Base-by-base conservation (phyloP, 495 filamentous ascomycete genomes). In the Melanomma pulvis-pyrius region DNA sequence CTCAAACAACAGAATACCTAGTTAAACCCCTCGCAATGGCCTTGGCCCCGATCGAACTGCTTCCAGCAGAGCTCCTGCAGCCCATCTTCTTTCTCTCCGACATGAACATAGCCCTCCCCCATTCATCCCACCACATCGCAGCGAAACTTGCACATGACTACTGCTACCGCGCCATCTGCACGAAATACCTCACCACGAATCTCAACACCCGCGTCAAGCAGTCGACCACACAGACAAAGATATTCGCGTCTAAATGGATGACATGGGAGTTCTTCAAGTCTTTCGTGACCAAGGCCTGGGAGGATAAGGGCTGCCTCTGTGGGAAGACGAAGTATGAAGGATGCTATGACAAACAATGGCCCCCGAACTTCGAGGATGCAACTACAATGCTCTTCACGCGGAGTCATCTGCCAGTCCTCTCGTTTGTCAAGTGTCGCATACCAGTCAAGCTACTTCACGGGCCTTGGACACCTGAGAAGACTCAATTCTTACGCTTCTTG, bases 11-110 rank as follows among this genome's bases (percentile, higher is more conserved):
- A 47, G 21, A 11, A 59, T 25, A n/a, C n/a, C 19, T 39, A 21
- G 30, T 7, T 5, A 25, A 21, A 9, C 15, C 9, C 28, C 17
- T 22, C 63, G 48, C 24, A 9, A 62, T 63, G 59, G 5, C 28
- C 22, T 54, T 71, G 1, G 28, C 63, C 8, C 68, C 68, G 6
- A 44, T 71, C 46, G 68, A 71, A 32, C 48, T 13, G 4, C 68
- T 71, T 22, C 68, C 68, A 2, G 13, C 53, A 21, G 68, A 71
- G 48, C 63, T 71, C 52, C 25, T 71, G 30, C 63, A 71, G 36
- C 51, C 49, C 32, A 71, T 71, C 57, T 71, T 67, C 59, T 22
- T 59, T 22, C 44, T 41, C 34, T 71, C 68, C 11, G 63, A 28
- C 24, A 30, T 19, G n/a, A 63, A 63, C 44, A 59, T 68, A 48